Evolutionary conservation across 768 basidiomycete genomes (phyloP), one percentile per base, ranked within the genome.

Genomic region (Strobilomyces echinocephalus): DNA sequence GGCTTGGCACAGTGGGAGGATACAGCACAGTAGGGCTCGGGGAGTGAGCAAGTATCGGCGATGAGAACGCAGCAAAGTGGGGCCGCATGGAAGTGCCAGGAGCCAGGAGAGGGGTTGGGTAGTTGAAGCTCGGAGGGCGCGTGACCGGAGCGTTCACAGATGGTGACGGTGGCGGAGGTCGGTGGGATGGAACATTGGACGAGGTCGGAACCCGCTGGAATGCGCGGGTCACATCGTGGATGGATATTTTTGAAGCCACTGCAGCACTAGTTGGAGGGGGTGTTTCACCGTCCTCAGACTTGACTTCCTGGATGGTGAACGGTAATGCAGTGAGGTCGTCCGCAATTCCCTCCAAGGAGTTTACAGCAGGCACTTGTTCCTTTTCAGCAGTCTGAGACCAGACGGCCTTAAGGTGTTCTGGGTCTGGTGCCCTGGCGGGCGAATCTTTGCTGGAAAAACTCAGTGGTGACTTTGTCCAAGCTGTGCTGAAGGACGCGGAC

Each of bases 121-220:
- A 70, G 28, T 49, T 59, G 46, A 67, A 67, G 49, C 43, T 58
- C 20, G 57, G 62, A 52, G 61, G 68, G 21, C 69, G 71, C 9
- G 59, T 60, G 26, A 59, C 63, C 43, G 60, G 58, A 16, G 65
- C 65, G 43, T 67, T 75, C 1, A 71, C 73, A 5, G 82, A 72
- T 20, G 82, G 77, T 20, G 84, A 80, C 48, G 81, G 70, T 2
- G 81, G 71, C 26, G 65, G 58, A 31, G 78, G 70, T 56, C 82
- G 76, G 56, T 76, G 78, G 35, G 75, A 63, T 12, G 76, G 64
- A 42, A 76, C 69, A 44, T 66, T 78, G 14, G 79, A 77, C 3
- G 87, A 76, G 7, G 81, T 72, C 4, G 90, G 90, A 26, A 92
- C 91, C 69, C 85, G 85, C 64, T 93, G 91, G 72, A 93, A 93